Conservation (phyloP, 2,329 filamentous ascomycete genomes). For the Ustulina deusta region DNA sequence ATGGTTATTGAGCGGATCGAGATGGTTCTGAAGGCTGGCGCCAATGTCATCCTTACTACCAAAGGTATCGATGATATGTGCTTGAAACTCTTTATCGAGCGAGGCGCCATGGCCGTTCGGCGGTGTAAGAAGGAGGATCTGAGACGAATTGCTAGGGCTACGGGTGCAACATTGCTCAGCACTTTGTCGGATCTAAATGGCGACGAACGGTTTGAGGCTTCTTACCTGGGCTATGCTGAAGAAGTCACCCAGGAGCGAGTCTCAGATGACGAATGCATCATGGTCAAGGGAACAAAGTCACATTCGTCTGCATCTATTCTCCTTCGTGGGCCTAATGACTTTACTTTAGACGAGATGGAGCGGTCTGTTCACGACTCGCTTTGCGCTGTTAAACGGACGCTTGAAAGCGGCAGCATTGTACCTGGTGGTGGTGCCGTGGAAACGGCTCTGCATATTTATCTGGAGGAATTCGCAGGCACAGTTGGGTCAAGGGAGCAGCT, state of each 20-base stretch:
- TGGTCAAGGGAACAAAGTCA: conserved; percentile 94
- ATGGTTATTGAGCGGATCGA: conserved; percentile 95
- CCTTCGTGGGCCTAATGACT: conserved; percentile 94
- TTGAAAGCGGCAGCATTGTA: conserved; percentile 96
- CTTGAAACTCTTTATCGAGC: conserved; percentile 93
- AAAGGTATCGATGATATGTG: conserved; percentile 98
- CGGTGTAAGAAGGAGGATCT: conserved; percentile 99
- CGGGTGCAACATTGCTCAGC: conserved; percentile 91
- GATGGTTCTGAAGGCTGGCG: conserved; percentile 96
- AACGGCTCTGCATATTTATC: conserved; percentile 98
- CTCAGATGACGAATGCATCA: conserved; percentile 97
- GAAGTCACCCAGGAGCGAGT: conserved; percentile 99
- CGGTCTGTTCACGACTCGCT: conserved; percentile 97
- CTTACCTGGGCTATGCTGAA: conserved; percentile 89
- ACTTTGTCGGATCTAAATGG: conserved; percentile 96
- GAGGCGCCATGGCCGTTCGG: conserved; percentile 93
- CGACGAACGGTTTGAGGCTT: conserved; percentile 94
- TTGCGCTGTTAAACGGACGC: conserved; percentile 94
- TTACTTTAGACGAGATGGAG: conserved; percentile 98
- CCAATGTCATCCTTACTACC: conserved; percentile 95
- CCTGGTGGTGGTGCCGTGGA: conserved; percentile 96
- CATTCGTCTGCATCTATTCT: conserved; percentile 96
- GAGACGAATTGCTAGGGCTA: conserved; percentile 93
- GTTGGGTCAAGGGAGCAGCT: conserved; percentile 97
- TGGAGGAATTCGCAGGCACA: conserved; percentile 98